Conservation (phyloP, 2,329 filamentous ascomycete genomes). For the Epichloe amarillans region DNA sequence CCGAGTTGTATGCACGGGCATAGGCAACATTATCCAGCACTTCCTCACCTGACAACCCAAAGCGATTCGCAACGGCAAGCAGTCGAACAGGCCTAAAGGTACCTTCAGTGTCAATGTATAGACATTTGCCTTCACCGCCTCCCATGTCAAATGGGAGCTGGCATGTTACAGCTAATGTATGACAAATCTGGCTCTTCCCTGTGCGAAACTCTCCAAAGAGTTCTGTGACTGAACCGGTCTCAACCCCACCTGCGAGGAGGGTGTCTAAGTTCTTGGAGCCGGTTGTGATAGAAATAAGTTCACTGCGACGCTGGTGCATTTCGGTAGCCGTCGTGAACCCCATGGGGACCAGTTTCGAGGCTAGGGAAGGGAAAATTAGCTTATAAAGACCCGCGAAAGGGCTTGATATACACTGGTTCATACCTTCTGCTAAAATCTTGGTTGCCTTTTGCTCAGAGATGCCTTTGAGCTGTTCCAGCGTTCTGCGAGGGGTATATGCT, state of each 20-base stretch:
- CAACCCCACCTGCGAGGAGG: conserved; percentile 81
- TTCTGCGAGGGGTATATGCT: conserved; percentile 74
- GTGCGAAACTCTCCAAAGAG: conserved; percentile 97
- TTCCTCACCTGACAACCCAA: conserved; percentile 89
- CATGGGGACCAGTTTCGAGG: conserved; percentile 94
- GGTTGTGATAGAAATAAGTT: conserved; percentile 95
- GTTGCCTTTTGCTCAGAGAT: conserved; percentile 94
- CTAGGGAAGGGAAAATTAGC: conserved; percentile 30
- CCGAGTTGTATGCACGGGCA: conserved; percentile 94
- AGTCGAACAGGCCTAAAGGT: conserved; percentile 89
- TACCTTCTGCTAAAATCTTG: conserved; percentile 83
- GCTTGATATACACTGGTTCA: conserved; percentile 5
- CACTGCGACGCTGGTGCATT: conserved; percentile 94
- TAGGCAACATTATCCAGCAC: conserved; percentile 98
- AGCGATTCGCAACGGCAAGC: conserved; percentile 84
- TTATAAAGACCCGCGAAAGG: not conserved
- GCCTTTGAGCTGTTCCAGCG: conserved; percentile 90
- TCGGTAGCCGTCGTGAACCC: conserved; percentile 98
- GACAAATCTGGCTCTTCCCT: conserved; percentile 96
- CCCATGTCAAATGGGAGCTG: conserved; percentile 98
- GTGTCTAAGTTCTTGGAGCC: conserved; percentile 97
- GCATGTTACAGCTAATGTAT: conserved; percentile 96
- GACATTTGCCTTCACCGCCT: conserved; percentile 91
- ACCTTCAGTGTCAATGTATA: conserved; percentile 97
- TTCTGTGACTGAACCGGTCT: conserved; percentile 96